Conservation (phyloP, 2,329 filamentous ascomycete genomes). For the Coniochaeta pulveracea region DNA sequence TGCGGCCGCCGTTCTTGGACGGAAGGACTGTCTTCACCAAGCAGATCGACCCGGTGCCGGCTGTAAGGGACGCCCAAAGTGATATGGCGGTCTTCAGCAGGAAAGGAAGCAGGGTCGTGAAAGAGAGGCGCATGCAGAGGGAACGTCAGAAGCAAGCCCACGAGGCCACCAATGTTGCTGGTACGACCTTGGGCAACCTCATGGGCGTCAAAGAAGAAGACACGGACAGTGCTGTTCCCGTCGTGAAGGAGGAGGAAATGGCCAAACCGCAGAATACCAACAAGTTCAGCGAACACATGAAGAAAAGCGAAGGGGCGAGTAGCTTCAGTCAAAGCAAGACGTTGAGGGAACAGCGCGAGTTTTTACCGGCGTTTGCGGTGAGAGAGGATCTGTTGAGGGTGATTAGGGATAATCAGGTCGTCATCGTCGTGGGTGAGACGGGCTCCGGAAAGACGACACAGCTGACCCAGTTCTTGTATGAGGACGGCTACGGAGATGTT, state of each 20-base stretch:
- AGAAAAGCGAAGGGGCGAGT: constrained; percentile 76
- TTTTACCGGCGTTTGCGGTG: constrained; percentile 88
- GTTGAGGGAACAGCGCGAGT: constrained; percentile 83
- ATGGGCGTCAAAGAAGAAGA: constrained; percentile 93
- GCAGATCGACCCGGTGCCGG: constrained; percentile 88
- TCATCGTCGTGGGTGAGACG: constrained; percentile 94
- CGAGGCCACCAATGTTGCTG: constrained; percentile 84
- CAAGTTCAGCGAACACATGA: constrained; percentile 87
- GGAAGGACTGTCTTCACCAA: constrained; percentile 95
- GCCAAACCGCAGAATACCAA: constrained; percentile 40
- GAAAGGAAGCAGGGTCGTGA: constrained; percentile 88
- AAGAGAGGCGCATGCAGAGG: constrained; percentile 80
- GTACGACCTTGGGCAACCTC: constrained; percentile 84
- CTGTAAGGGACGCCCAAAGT: constrained; percentile 85
- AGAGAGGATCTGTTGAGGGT: constrained; percentile 85
- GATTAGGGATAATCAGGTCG: constrained; percentile 92
- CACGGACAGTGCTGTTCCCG: constrained; percentile 76
- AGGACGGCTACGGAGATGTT: constrained; percentile 80
- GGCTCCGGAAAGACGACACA: constrained; percentile 97
- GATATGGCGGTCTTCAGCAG: constrained; percentile 98
- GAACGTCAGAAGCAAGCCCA: constrained; percentile 91
- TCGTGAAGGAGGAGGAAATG: constrained; percentile 57
- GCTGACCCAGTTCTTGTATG: constrained; percentile 87
- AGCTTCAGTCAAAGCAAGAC: constrained; percentile 90
- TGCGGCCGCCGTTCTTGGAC: constrained; percentile 89